Evolutionary conservation across 1,139 yeast species (phyloP).

Genomic region (Blastobotrys apis): DNA sequence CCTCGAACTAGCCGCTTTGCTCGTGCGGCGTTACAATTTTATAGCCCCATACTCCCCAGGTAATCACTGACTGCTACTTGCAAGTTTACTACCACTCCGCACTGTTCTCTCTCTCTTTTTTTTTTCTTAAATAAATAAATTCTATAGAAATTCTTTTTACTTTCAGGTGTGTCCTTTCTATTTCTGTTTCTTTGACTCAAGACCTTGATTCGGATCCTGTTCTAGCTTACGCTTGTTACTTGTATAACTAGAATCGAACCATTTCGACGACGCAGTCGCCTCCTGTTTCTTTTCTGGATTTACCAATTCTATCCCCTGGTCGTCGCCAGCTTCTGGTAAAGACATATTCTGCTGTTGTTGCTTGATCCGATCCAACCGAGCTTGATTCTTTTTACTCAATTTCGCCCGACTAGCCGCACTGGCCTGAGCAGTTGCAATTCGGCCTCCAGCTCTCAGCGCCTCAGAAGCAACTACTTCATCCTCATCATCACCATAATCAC

Average conservation of each 20-base stretch:
- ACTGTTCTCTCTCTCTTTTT: too few relatives aligned
- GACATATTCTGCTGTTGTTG: conserved; percentile 2
- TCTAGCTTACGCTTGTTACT: conserved; percentile 3
- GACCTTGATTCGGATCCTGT: background rate
- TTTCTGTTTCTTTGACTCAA: background rate
- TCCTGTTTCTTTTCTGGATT: background rate
- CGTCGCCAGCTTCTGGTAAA: background rate
- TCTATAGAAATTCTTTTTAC: too few relatives aligned
- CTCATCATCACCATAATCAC: conserved; percentile 48
- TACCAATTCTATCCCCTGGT: background rate
- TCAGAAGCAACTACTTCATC: conserved; percentile 2
- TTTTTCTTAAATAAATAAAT: too few relatives aligned
- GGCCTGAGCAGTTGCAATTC: background rate
- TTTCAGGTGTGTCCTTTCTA: too few relatives aligned
- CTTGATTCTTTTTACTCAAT: conserved; percentile 8
- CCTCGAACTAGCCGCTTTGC: too few relatives aligned
- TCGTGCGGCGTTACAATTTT: too few relatives aligned
- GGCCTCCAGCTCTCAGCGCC: background rate
- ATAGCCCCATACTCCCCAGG: too few relatives aligned
- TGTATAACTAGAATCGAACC: conserved; percentile 2
- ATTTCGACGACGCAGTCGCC: background rate
- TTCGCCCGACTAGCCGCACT: conserved; percentile 3
- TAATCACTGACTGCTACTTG: too few relatives aligned
- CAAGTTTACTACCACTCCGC: too few relatives aligned
- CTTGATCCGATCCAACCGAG: conserved; percentile 6